phyloP scores from a whole-genome alignment of 2,329 filamentous ascomycete genomes.

The Ophiostoma quercus region DNA sequence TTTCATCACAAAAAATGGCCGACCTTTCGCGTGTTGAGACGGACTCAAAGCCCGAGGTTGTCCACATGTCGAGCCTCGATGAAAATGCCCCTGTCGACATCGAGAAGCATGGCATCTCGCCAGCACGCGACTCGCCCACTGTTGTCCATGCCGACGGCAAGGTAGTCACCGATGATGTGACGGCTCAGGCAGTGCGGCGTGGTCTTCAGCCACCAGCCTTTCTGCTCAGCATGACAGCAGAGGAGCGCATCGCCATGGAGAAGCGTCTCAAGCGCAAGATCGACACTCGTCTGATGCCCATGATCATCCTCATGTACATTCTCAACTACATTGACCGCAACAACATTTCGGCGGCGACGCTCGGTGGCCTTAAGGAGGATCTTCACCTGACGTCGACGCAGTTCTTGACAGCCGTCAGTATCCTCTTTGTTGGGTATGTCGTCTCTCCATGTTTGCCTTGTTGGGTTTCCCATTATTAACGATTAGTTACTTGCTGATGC shows the following conservation, averaged over 20 bases:
- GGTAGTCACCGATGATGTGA: slow-evolving; percentile 33
- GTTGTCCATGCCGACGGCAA: slow-evolving; percentile 2
- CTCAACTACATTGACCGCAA: slow-evolving; percentile 54
- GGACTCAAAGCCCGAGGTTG: slow-evolving; percentile 14
- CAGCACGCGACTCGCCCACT: background rate
- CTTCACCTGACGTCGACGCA: slow-evolving; percentile 36
- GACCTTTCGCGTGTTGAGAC: slow-evolving; percentile 12
- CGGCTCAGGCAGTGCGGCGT: slow-evolving; percentile 38
- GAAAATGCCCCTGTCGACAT: slow-evolving; percentile 11
- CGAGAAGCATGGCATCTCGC: slow-evolving; percentile 16
- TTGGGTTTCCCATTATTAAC: background rate
- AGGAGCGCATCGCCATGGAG: slow-evolving; percentile 41
- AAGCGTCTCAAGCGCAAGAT: slow-evolving; percentile 54
- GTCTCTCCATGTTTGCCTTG: background rate
- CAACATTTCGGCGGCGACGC: slow-evolving; percentile 40
- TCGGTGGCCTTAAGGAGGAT: slow-evolving; percentile 45
- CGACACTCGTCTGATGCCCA: slow-evolving; percentile 54
- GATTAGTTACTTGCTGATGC: slow-evolving; percentile 44
- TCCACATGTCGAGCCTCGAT: slow-evolving; percentile 14
- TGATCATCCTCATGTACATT: slow-evolving; percentile 59
- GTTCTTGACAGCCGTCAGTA: slow-evolving; percentile 43
- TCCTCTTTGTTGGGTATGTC: slow-evolving; percentile 46
- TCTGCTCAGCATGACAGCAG: slow-evolving; percentile 24
- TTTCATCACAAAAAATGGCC: background rate
- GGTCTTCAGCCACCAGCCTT: slow-evolving; percentile 34